Base-by-base conservation (phyloP, 108 stramenopile genomes). In the Nannochloropsis oceanica region DNA sequence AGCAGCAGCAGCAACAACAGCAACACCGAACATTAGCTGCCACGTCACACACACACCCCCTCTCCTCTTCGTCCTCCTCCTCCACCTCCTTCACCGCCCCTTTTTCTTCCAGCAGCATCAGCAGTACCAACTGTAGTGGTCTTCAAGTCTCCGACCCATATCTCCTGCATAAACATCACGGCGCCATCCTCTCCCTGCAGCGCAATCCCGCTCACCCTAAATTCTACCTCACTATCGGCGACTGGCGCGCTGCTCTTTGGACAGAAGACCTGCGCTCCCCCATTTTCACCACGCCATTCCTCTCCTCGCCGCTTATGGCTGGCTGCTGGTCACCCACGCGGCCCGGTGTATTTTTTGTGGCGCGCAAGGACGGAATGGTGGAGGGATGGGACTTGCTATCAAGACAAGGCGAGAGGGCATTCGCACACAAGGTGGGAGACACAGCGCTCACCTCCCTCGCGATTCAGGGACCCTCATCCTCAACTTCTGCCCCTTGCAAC, bases 251-350 rank as follows among this genome's bases (percentile, higher is more conserved):
- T 22, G 85, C 92, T 25, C 92, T 95, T 25, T 95, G 95, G 95
- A 88, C 91, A 14, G 95, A 95, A 43, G 95, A 95, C 84, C 82
- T 94, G 26, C 92, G 92, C 86, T 90, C 89, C 11, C 94, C 94
- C 59, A 94, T 94, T 43, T 94, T 95, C 84, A 93, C 94, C 34
- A 95, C 94, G 24, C 90, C 84, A 83, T 95, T 94, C 87, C 93
- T 93, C 87, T 50, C 84, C 26, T 92, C 92, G 25, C 94, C 94
- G 88, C 84, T 95, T 27, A 95, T 94, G 13, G 84, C 87, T 79
- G 95, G 94, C 18, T 95, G 94, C 90, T 95, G 94, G 94, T 93
- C 92, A 24, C 94, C 95, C 8, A 94, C 94, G 27, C 92, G 95
- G 12, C 93, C 95, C 25, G 94, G 94, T 43, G 94, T 95, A n/a